Evolutionary conservation across 176 grass and related monocot genomes (phyloP).

Genomic region (Lolium multiflorum): DNA sequence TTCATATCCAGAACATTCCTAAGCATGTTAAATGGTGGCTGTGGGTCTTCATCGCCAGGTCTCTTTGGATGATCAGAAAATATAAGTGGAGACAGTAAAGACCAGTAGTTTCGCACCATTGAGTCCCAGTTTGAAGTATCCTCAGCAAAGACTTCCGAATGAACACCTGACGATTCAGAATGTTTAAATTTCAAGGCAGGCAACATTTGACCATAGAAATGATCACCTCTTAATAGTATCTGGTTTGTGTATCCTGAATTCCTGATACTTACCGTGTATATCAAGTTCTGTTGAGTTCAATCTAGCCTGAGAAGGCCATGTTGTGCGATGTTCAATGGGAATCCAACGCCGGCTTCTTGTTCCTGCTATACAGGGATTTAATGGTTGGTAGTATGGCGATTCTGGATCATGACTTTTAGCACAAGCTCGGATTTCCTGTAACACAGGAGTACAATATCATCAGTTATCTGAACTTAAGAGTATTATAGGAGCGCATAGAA

Average conservation of each 20-base stretch:
- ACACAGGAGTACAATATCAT: slow-evolving; percentile 30
- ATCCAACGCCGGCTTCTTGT: slow-evolving; percentile 90
- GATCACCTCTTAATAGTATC: background rate
- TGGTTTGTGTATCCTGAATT: slow-evolving; percentile 3
- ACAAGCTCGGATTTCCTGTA: slow-evolving; percentile 84
- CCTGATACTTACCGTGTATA: slow-evolving; percentile 75
- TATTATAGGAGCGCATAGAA: background rate
- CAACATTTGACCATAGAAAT: slow-evolving; percentile 33
- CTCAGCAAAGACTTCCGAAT: slow-evolving; percentile 73
- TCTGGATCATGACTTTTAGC: slow-evolving; percentile 76
- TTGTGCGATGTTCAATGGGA: slow-evolving; percentile 73
- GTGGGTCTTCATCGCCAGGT: slow-evolving; percentile 95
- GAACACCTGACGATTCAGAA: slow-evolving; percentile 58
- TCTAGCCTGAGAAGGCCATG: slow-evolving; percentile 84
- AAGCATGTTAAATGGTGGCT: slow-evolving; percentile 98
- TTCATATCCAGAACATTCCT: slow-evolving; percentile 99
- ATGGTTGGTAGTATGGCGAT: slow-evolving; percentile 81
- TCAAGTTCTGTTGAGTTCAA: slow-evolving; percentile 87
- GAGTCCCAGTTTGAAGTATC: slow-evolving; percentile 82
- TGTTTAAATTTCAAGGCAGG: slow-evolving; percentile 26
- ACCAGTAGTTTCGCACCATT: slow-evolving; percentile 90
- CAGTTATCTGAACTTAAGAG: slow-evolving; percentile 11
- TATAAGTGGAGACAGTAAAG: slow-evolving; percentile 93
- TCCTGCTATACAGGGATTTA: slow-evolving; percentile 93
- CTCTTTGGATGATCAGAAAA: slow-evolving; percentile 99